Conservation (phyloP, 495 filamentous ascomycete genomes). For the Xylaria grammica region DNA sequence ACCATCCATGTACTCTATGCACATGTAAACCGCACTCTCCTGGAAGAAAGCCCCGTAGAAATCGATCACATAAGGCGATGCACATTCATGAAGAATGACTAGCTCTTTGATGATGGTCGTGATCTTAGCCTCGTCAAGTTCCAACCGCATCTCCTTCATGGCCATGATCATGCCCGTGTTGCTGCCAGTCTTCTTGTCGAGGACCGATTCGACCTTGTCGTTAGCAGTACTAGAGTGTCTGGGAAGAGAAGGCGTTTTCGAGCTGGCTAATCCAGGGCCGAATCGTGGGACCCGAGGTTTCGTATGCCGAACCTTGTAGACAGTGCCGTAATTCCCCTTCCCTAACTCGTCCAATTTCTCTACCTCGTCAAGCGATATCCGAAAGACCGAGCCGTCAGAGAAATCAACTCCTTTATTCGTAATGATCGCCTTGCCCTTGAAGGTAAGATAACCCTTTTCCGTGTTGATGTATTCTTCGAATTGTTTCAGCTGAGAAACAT, state of each 20-base stretch:
- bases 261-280: conserved; percentile 74
- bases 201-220: conserved; percentile 33
- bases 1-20: conserved; percentile 99
- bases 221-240: conserved; percentile 27
- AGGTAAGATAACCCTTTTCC: conserved; percentile 87
- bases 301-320: conserved; percentile 92
- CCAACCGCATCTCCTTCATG: conserved; percentile 98
- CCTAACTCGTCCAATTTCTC: conserved; percentile 94
- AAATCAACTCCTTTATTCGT: conserved; percentile 91
- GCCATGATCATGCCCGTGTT: conserved; percentile 85
- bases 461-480: conserved; percentile 92
- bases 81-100: conserved; percentile 92
- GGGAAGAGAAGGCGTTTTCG: conserved; percentile 46
- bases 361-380: conserved; percentile 93
- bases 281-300: conserved; percentile 78
- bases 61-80: conserved; percentile 95
- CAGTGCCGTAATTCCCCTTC: conserved; percentile 98
- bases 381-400: conserved; percentile 85
- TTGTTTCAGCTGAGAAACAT: conserved; percentile 79
- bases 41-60: conserved; percentile 99
- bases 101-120: conserved; percentile 98
- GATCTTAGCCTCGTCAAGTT: conserved; percentile 96
- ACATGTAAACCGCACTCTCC: conserved; percentile 98
- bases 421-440: conserved; percentile 90
- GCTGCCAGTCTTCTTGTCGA: conserved; percentile 30